Evolutionary conservation across 2,329 filamentous ascomycete genomes (phyloP), one percentile per base, ranked within the genome.

Genomic region (Colletotrichum australisinense): DNA sequence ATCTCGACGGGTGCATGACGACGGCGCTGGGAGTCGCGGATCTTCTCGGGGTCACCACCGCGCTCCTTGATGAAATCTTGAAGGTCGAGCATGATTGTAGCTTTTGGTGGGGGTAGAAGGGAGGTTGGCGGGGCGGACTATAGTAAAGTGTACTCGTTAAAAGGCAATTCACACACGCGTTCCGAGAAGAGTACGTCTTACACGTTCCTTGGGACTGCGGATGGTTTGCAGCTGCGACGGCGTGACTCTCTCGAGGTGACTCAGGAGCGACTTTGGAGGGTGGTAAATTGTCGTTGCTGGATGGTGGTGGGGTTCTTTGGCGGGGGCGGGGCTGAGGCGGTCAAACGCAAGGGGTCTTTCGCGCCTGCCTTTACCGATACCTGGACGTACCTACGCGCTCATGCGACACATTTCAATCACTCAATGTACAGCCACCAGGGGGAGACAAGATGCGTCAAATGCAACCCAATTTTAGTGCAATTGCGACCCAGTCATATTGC

Each of bases 21-120:
- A 81, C 92, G 92, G 78, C 93, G 91, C 85, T 99, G 97, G 76
- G 93, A 97, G 83, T 98, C 95, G 83, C 94, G 93, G 84, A 99
- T 97, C 86, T 92, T 93, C 81, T 97, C 93, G 19, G 95, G 94
- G 85, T 98, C 91, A 78, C 97, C 97, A 77, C 96, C 97, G 78
- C 95, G 93, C 84, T 98, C 95, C 81, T 90, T 85, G 80, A 96
- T 93, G 81, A 96, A 95, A 81, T 95, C 93, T 78, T 90, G 88
- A 69, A 95, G 88, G 86, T 95, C 94, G 77, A 95, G 88, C 93
- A 95, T 95, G 62, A 24, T 71, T 62, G 42, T 32, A 30, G 67
- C 26, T 58, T 73, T 73, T 64, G 59, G 68, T 26, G 55, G 46
- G 69, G 69, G 38, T 19, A 62, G 24, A 42, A 8, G 22, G 35